Base-by-base conservation (phyloP, 352 stramenopile genomes). In the Aphanomyces euteiches region DNA sequence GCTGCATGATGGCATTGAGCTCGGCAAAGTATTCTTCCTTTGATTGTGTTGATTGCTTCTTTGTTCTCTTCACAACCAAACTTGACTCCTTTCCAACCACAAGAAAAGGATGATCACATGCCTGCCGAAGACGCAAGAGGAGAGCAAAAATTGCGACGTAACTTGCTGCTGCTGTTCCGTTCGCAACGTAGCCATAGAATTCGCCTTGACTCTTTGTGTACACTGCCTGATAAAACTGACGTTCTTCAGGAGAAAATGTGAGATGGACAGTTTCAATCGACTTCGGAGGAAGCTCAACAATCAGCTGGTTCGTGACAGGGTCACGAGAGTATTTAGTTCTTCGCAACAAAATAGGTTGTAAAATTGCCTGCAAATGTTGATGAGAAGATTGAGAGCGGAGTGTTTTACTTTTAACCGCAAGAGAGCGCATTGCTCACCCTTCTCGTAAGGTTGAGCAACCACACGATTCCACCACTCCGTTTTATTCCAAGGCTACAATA, bases 141-240 rank as follows among this genome's bases (percentile, higher is more conserved):
- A 97, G 75, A 19, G 89, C 86, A 40, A 97, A 93, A 67, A 97
- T 97, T 15, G 83, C 87, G 5, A 94, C 80, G 67, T 97, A 97
- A 66, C 85, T 96, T 17, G 78, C 81, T 56, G 78, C 89, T 10
- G 79, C 81, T 19, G 82, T 77, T 19, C 90, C 90, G 38, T 79
- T 89, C 0, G 88, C 78, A 15, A 96, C 85, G 61, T 89, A 96
- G 0, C 89, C 89, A 48, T 95, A 91, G 72, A 97, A 97, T 74
- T 95, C 84, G 39, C 82, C 86, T n/a, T 85, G 79, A 70, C 86
- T 96, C 63, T 87, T 87, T 66, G 85, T 80, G 47, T 87, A 96
- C 17, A 97, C 78, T 4, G 88, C 83, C 56, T 93, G 75, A 73
- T 97, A 97, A 66, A 97, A 97, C 28, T 77, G 73, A 8, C 85